A percentile compares a stretch with the other conserved stretches of the same genome.
Conservation (phyloP, 805 yeast genomes). For the Priceomyces carsonii region DNA sequence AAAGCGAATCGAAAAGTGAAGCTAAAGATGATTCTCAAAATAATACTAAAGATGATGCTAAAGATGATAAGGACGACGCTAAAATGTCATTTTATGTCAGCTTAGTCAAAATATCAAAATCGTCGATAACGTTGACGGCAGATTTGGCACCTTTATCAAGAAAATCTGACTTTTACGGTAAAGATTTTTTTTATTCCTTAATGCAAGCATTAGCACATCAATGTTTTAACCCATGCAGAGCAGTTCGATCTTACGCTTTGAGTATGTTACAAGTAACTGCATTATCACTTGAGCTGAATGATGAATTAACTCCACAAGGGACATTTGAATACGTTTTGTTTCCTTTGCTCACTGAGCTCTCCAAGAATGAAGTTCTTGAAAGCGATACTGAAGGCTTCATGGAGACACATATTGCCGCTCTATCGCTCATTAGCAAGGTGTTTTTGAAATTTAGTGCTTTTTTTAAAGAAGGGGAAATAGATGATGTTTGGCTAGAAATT, state of each 20-base stretch:
- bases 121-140: conserved; percentile 62
- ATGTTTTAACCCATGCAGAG: conserved; percentile 84
- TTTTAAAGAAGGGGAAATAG: conserved; percentile 20
- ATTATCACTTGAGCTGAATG: conserved; percentile 38
- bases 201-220: conserved; percentile 86
- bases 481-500: conserved; percentile 35
- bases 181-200: conserved; percentile 54
- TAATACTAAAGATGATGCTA: conserved; percentile 44
- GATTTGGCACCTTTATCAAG: conserved; percentile 43
- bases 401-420: conserved; percentile 64
- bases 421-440: conserved; percentile 64
- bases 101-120: conserved; percentile 57
- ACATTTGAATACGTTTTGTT: conserved; percentile 73
- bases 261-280: conserved; percentile 55
- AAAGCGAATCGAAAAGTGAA: too few species aligned
- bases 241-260: conserved; percentile 67
- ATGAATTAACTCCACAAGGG: conserved; percentile 48
- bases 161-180: conserved; percentile 31
- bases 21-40: conserved; percentile 44
- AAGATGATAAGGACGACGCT: conserved; percentile 38
- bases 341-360: conserved; percentile 67
- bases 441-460: conserved; percentile 36
- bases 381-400: conserved; percentile 66
- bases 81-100: conserved; percentile 52
- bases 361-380: conserved; percentile 58